phyloP scores from a whole-genome alignment of 2,329 filamentous ascomycete genomes.

The Penicillium sp. region DNA sequence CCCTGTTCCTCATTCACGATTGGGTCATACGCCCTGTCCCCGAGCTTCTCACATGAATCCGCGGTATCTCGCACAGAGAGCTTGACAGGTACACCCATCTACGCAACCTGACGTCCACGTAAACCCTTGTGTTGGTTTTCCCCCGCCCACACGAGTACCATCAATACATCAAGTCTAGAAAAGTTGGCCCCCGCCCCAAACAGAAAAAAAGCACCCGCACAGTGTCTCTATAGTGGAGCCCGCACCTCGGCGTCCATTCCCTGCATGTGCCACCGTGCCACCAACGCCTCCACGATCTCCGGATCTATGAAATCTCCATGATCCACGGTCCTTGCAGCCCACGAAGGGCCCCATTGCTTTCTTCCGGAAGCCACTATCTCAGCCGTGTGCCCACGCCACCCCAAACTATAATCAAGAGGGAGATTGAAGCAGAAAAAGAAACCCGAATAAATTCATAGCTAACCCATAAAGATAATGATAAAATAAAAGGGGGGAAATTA shows the following conservation, averaged over 20 bases:
- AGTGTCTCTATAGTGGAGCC: not conserved
- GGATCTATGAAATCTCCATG: constrained; percentile 6
- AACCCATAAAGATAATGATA: not conserved
- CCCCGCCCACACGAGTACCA: not conserved
- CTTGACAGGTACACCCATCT: constrained; percentile 17
- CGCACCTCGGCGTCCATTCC: constrained; percentile 11
- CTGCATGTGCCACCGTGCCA: constrained; percentile 18
- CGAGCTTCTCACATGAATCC: constrained; percentile 21
- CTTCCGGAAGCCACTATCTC: constrained; percentile 3
- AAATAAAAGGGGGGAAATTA: not conserved
- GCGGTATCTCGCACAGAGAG: constrained; percentile 19
- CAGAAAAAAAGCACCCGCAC: not conserved
- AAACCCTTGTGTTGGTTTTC: not conserved
- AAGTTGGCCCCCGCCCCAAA: not conserved
- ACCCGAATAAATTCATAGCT: not conserved
- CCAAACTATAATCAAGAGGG: not conserved
- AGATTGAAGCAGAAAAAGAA: not conserved
- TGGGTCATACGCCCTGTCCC: constrained; percentile 6
- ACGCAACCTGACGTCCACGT: not conserved
- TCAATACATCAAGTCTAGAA: not conserved
- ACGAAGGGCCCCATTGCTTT: not conserved
- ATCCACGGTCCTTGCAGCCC: constrained; percentile 11
- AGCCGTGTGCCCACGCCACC: constrained; percentile 15
- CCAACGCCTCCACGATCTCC: constrained; percentile 16
- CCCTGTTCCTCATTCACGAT: constrained; percentile 10